A percentile compares a stretch with the other conserved stretches of the same genome.
These are phyloP conservation scores for Neurospora tetrasperma DNA, from an alignment of 495 filamentous ascomycete species.

Conservation along the genomic window DNA sequence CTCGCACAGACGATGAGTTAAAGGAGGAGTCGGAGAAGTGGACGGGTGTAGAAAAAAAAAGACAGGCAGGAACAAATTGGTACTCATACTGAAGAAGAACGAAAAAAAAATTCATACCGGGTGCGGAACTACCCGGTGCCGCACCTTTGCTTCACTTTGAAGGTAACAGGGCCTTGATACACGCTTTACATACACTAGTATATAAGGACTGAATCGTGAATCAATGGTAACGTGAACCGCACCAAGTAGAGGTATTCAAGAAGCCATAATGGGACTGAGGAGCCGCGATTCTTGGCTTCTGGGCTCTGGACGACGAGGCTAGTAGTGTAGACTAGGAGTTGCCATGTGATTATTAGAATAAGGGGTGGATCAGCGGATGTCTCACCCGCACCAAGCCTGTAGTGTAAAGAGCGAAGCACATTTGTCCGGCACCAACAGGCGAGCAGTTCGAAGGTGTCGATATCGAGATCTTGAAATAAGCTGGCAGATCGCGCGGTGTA, in stretches of 20 bases:
- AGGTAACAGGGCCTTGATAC: neutral
- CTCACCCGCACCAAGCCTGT: neutral
- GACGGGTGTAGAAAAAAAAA: neutral
- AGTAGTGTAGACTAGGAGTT: neutral
- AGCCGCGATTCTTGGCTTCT: neutral
- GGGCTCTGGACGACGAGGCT: neutral
- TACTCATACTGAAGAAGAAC: neutral
- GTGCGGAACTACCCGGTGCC: neutral
- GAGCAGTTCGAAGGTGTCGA: neutral
- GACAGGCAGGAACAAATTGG: neutral
- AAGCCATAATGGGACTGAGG: neutral
- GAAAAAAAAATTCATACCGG: neutral
- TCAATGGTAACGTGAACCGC: too few relatives aligned
- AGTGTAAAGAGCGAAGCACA: neutral
- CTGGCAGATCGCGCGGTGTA: neutral
- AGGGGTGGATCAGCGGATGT: neutral
- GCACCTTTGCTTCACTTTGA: neutral
- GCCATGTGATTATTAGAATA: neutral
- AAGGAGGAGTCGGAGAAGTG: neutral
- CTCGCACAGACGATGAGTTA: neutral
- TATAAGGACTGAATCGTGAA: too few relatives aligned
- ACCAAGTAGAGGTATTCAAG: neutral
- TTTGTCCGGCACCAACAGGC: neutral
- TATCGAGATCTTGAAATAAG: neutral
- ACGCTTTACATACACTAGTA: neutral